Evolutionary conservation across 345 rosid species (phyloP).

Genomic region (Boechera divaricarpa): DNA sequence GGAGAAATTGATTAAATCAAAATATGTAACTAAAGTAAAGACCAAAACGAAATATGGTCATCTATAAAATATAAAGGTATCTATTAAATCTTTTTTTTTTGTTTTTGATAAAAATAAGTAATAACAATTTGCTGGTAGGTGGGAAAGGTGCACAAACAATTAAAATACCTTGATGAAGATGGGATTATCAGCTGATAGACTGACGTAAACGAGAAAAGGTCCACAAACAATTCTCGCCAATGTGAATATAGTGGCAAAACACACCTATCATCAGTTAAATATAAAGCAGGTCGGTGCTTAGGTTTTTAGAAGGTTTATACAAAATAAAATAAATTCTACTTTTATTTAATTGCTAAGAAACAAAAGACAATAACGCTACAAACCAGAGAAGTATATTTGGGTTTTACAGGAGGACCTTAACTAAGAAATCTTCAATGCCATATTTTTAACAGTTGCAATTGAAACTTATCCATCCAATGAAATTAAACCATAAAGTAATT

Average conservation of each 20-base stretch:
- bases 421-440: neutral
- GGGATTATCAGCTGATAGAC: slow-evolving; percentile 44
- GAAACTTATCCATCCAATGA: neutral
- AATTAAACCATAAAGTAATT: neutral
- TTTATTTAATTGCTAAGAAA: neutral
- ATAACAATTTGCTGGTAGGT: neutral
- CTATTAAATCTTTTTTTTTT: neutral
- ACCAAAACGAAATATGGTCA: neutral
- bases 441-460: neutral
- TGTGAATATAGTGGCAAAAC: slow-evolving; percentile 47
- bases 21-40: neutral
- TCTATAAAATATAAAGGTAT: neutral
- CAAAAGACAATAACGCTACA: neutral
- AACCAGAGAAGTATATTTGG: neutral
- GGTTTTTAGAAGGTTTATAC: neutral
- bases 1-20: slow-evolving; percentile 3
- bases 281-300: neutral
- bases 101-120: too few relatives aligned
- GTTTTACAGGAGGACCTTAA: neutral
- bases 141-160: neutral
- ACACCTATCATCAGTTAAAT: slow-evolving; percentile 31
- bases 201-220: slow-evolving; percentile 43
- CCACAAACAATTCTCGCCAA: slow-evolving; percentile 49
- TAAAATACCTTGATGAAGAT: slow-evolving; percentile 43
- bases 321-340: neutral